These are phyloP conservation scores for Spiromastix sp. DNA, from an alignment of 2,329 filamentous ascomycete genomes.

Conservation along the genomic window DNA sequence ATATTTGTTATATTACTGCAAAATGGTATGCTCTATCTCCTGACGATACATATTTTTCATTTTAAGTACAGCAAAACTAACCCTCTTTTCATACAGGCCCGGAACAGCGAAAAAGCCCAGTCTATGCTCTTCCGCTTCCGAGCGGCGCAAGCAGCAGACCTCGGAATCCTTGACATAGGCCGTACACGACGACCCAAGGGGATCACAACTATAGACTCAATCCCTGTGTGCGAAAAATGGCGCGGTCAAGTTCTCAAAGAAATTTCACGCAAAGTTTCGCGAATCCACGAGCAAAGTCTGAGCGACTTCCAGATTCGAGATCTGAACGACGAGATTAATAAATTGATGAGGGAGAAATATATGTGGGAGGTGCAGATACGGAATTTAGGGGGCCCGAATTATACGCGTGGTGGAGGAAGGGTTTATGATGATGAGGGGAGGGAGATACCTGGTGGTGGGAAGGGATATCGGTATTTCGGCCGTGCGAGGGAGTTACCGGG, in stretches of 20 bases:
- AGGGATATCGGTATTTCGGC: slow-evolving; percentile 91
- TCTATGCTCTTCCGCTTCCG: slow-evolving; percentile 99
- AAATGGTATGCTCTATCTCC: too few relatives aligned
- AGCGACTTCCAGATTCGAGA: slow-evolving; percentile 96
- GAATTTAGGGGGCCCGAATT: slow-evolving; percentile 93
- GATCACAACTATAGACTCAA: slow-evolving; percentile 75
- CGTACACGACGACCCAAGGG: slow-evolving; percentile 81
- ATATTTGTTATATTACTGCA: too few relatives aligned
- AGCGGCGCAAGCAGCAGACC: slow-evolving; percentile 88
- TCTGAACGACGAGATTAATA: slow-evolving; percentile 98
- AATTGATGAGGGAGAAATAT: slow-evolving; percentile 96
- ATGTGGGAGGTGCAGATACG: slow-evolving; percentile 98
- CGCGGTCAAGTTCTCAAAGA: slow-evolving; percentile 95
- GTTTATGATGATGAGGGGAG: slow-evolving; percentile 64
- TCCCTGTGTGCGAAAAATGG: slow-evolving; percentile 93
- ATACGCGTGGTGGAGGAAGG: slow-evolving; percentile 65
- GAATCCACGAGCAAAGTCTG: slow-evolving; percentile 85
- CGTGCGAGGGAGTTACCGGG: slow-evolving; percentile 81
- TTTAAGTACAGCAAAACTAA: too few relatives aligned
- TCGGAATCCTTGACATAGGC: slow-evolving; percentile 89
- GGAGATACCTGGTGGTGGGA: slow-evolving; percentile 62
- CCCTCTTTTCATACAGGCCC: slow-evolving; percentile 53
- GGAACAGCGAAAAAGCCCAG: slow-evolving; percentile 97
- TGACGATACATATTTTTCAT: too few relatives aligned
- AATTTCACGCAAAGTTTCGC: slow-evolving; percentile 90